Evolutionary conservation across 345 rosid genomes (phyloP).

Genomic region (Mangifera indica): DNA sequence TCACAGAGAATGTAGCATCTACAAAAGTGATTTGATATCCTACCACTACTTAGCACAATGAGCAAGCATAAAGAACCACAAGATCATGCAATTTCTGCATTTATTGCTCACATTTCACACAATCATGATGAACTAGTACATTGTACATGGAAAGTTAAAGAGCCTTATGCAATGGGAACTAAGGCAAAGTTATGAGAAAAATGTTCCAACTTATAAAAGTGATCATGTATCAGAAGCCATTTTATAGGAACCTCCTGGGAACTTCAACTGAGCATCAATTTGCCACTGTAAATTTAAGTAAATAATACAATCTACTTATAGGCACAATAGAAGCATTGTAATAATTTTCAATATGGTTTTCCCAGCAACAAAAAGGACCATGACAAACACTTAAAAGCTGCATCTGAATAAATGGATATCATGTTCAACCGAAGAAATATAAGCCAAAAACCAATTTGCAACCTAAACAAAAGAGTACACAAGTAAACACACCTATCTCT

Average conservation of each 20-base stretch:
- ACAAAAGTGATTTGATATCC: not conserved
- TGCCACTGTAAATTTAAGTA: not conserved
- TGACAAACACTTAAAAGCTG: not conserved
- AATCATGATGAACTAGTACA: not conserved
- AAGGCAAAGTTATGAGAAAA: too few species aligned
- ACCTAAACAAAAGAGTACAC: slow-evolving; percentile 2
- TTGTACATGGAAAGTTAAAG: too few species aligned
- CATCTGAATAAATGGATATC: not conserved
- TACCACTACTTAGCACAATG: not conserved
- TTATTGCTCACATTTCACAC: not conserved
- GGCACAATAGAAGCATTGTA: not conserved
- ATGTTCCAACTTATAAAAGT: not conserved
- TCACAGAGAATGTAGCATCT: not conserved
- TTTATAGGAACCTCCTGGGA: not conserved
- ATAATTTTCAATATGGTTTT: not conserved
- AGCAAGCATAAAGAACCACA: not conserved
- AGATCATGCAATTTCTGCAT: not conserved
- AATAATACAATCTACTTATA: not conserved
- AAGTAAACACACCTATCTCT: slow-evolving; percentile 66
- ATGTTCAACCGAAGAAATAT: not conserved
- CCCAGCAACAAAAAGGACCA: not conserved
- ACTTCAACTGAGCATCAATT: not conserved
- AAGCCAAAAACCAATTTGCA: not conserved
- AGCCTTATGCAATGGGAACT: too few species aligned
- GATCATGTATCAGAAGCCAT: not conserved